A percentile compares a stretch with the other conserved stretches of the same genome.
These are phyloP conservation scores for Leccinum rimulosum DNA, from an alignment of 768 basidiomycete species.

Conservation along the genomic window DNA sequence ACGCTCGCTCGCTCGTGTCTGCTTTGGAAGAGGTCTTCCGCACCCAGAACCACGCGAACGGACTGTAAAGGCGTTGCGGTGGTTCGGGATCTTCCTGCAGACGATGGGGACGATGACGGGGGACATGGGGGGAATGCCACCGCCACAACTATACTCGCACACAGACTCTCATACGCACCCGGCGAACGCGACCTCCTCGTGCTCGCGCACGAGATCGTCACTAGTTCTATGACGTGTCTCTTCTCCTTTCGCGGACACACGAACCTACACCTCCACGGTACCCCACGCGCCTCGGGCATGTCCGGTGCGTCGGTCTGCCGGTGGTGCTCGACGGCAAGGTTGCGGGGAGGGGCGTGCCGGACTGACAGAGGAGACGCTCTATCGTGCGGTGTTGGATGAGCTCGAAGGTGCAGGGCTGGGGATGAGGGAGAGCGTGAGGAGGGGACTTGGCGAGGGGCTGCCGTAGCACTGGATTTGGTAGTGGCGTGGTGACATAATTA, in stretches of 20 bases:
- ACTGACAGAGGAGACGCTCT: conserved; percentile 61
- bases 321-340: conserved; percentile 71
- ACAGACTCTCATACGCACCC: conserved; percentile 64
- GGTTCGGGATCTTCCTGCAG: conserved; percentile 23
- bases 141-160: conserved; percentile 63
- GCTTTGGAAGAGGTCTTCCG: conserved; percentile 29
- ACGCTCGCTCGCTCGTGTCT: conserved; percentile 30
- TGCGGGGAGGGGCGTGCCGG: conserved; percentile 61
- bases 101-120: background rate
- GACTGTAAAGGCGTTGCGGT: conserved; percentile 45
- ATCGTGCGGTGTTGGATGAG: conserved; percentile 56
- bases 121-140: conserved; percentile 31
- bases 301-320: conserved; percentile 84
- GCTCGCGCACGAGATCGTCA: conserved; percentile 79
- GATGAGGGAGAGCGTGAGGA: conserved; percentile 36
- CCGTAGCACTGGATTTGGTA: background rate
- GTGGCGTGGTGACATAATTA: no score
- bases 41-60: conserved; percentile 19
- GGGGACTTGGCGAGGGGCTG: conserved; percentile 21
- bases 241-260: conserved; percentile 26
- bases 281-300: conserved; percentile 70
- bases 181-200: conserved; percentile 86
- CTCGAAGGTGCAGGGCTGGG: conserved; percentile 49
- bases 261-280: conserved; percentile 71
- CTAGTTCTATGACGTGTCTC: conserved; percentile 18